Evolutionary conservation across 176 grass and related monocot species (phyloP), one percentile per base, ranked within the genome.

Genomic region (Poa annua): DNA sequence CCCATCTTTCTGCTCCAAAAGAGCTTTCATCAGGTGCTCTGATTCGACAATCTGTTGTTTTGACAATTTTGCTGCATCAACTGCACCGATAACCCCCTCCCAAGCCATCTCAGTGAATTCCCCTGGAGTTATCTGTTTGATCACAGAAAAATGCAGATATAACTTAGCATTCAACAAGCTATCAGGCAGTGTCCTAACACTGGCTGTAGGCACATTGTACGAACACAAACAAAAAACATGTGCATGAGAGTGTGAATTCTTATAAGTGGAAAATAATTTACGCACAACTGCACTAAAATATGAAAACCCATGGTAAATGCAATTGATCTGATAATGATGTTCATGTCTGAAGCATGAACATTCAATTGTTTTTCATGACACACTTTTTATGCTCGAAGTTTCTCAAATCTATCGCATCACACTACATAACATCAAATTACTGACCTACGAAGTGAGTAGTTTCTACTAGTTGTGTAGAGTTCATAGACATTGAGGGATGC

Each of bases 1-100:
- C 25, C 92, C 96, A 88, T 98, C 96, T 60, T 98, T 95, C 78
- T 98, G 96, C 77, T 95, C 96, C 10, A 98, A 77, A 80, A 98
- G 91, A 25, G 96, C 85, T 95, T 98, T 95, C 92, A 98, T 95
- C 71, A 98, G 59, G 83, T 98, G 92, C 80, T 98, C 92, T 4
- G 96, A 86, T 77, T 98, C 90, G 53, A 95, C 89, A n/a, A 93
- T 78, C 66, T 95, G 96, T 38, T 98, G 96, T 74, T 90, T 98
- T 17, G 87, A 93, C 38, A 24, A 62, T 76, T 85, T 92, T 78
- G 92, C 89, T 49, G 92, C 90, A 53, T 98, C 92, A 85, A 98
- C 64, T 19, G 89, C 92, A 80, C 91, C 90, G 25, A 86, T 72
- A 76, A 95, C 80, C 51, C 90, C 92, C 64, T 98, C 96, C 90